Evolutionary conservation across 306 rosid genomes (phyloP), one percentile per base, ranked within the genome.

Genomic region (Vigna mungo): DNA sequence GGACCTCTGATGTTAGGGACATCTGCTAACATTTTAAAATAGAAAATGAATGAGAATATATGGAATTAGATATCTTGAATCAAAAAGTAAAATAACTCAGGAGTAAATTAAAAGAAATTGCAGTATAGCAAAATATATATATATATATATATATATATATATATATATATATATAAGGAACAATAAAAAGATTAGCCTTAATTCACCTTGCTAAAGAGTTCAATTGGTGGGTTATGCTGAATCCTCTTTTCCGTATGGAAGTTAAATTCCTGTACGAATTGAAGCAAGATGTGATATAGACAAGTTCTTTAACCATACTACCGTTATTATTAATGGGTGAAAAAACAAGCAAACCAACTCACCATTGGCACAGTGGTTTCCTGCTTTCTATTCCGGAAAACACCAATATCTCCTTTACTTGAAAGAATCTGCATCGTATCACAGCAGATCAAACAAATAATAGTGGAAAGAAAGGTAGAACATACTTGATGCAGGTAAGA

Each of bases 141-240:
- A 23, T 23, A 23, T 23, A 23, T 23, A 23, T 23, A 23, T 23
- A 23, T 23, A 23, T 23, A 23, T 23, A 23, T 23, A 23, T 23
- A 23, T 23, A 23, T 23, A 23, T 23, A 23, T 23, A 23, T 1
- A 23, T 25, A 6, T 15, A 72, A 5, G 52, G 27, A n/a, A 36
- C 9, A 59, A 62, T 59, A 74, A 17, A 55, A n/a, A 63, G 13
- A 61, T 8, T 13, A 15, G 68, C 66, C 39, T 47, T 63, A 62
- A 71, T 27, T 77, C 75, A 95, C 98, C 97, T 91, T 96, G 85
- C 87, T 92, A 73, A 96, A 96, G 78, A 91, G 94, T n/a, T 96
- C 98, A 13, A 72, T 76, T 64, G 97, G 99, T 10, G 85, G 97
- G 76, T 81, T 87, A 47, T 71, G 90, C 65, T 83, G 94, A 76